Conservation (phyloP, 2,329 filamentous ascomycete species). For the Clonostachys sp. region DNA sequence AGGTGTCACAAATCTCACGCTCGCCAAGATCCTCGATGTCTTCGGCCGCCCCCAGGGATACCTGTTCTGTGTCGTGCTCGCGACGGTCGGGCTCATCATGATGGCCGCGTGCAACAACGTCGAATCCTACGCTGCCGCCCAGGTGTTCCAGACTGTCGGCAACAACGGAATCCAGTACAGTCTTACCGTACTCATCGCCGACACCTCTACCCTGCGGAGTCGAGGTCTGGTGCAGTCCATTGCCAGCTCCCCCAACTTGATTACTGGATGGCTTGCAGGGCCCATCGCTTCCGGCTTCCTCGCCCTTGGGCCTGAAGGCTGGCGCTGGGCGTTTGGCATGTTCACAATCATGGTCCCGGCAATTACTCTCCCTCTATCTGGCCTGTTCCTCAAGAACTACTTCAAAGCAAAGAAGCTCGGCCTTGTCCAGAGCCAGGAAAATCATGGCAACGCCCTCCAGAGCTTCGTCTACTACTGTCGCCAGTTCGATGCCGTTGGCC, state of each 20-base stretch:
- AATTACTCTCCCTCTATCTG: constrained; percentile 49
- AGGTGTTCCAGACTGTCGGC: constrained; percentile 63
- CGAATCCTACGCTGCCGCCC: constrained; percentile 56
- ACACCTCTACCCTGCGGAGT: constrained; percentile 62
- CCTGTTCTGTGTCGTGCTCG: constrained; percentile 44
- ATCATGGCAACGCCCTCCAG: constrained; percentile 20
- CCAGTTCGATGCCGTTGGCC: constrained; percentile 61
- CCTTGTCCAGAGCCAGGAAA: constrained; percentile 5
- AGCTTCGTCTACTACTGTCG: constrained; percentile 35
- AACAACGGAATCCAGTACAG: constrained; percentile 33
- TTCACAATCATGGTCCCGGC: constrained; percentile 60
- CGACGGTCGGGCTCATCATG: constrained; percentile 47
- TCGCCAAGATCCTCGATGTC: constrained; percentile 62
- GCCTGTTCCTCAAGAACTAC: constrained; percentile 53
- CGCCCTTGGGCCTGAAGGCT: constrained; percentile 41
- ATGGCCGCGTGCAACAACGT: constrained; percentile 61
- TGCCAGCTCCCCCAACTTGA: constrained; percentile 60
- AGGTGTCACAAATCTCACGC: constrained; percentile 56
- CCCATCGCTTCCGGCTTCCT: constrained; percentile 46
- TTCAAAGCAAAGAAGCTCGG: constrained; percentile 38
- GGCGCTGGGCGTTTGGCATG: constrained; percentile 65
- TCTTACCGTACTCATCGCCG: constrained; percentile 58
- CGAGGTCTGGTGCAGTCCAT: constrained; percentile 61
- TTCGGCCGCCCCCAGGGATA: constrained; percentile 62
- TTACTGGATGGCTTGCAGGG: constrained; percentile 61